Evolutionary conservation across 495 filamentous ascomycete genomes (phyloP).

Genomic region (Neurospora sublineolata): DNA sequence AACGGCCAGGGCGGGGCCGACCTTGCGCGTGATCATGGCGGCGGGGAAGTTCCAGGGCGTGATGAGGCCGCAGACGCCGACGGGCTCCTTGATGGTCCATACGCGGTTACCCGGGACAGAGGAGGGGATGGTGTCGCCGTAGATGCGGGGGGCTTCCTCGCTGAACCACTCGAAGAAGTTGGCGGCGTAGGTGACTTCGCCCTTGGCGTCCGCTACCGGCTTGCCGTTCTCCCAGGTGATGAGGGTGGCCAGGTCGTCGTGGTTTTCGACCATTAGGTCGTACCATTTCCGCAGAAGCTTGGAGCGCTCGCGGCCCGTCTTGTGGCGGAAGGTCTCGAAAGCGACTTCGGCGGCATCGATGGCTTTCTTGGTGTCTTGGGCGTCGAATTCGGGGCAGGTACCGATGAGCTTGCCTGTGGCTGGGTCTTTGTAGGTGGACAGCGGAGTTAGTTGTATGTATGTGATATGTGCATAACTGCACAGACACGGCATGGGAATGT

Average conservation of each 20-base stretch:
- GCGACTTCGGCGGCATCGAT: slow-evolving; percentile 66
- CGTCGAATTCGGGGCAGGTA: slow-evolving; percentile 69
- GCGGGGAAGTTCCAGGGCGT: slow-evolving; percentile 96
- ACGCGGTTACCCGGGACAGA: slow-evolving; percentile 61
- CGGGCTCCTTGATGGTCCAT: slow-evolving; percentile 70
- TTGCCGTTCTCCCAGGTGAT: slow-evolving; percentile 85
- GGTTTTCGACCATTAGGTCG: slow-evolving; percentile 75
- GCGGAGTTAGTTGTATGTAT: not conserved
- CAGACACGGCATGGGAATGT: not conserved
- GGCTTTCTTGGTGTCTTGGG: slow-evolving; percentile 62
- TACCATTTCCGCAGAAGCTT: slow-evolving; percentile 84
- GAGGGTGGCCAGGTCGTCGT: slow-evolving; percentile 75
- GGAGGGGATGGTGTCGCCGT: slow-evolving; percentile 68
- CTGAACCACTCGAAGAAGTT: slow-evolving; percentile 77
- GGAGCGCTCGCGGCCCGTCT: slow-evolving; percentile 68
- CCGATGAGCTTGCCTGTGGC: slow-evolving; percentile 69
- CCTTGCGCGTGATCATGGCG: slow-evolving; percentile 86
- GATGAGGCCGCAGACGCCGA: slow-evolving; percentile 90
- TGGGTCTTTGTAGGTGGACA: slow-evolving; percentile 45
- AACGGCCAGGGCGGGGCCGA: slow-evolving; percentile 65
- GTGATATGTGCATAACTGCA: not conserved
- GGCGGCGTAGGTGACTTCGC: slow-evolving; percentile 62
- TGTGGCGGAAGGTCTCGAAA: slow-evolving; percentile 62
- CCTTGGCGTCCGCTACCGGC: slow-evolving; percentile 58
- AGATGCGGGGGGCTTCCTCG: slow-evolving; percentile 61